Base-by-base conservation (phyloP, 257 asterid species). In the Leptodermis oblonga region DNA sequence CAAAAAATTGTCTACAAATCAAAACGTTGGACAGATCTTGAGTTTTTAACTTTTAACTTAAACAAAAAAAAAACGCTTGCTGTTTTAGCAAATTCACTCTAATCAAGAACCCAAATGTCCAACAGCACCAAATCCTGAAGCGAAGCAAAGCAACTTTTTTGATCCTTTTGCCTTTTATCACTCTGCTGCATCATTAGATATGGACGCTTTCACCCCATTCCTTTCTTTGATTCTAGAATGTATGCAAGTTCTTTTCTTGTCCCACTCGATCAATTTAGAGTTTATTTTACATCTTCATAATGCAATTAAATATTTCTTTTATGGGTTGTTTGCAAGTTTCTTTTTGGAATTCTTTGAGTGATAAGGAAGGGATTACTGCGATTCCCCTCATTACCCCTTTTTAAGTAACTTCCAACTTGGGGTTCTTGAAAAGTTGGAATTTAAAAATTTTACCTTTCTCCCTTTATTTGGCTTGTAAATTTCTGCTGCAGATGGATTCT, bases 301-400 rank as follows among this genome's bases (percentile, higher is more conserved):
- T 81, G 76, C 77, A 52, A 74, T 65, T 72, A 42, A 41, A 52
- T 28, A 61, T 53, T 59, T 31, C 14, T 69, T 36, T 61, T 55
- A 65, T 58, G 73, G 76, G 78, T 37, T 68, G 58, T 43, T 60
- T 69, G 3, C 72, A 68, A 20, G 34, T 22, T 74, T 22, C 58
- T 61, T 61, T 69, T 65, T 62, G 78, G 85, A 65, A 76, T 82
- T 62, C 62, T 73, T 73, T 81, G 81, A 70, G 80, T 67, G 23
- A 59, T 39, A 82, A 82, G 95, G 18, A 86, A 82, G 76, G 85
- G 67, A 84, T 78, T 73, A 14, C 72, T 62, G 42, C 18, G 74
- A 74, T 65, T 77, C 79, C 49, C 60, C 59, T 75, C 28, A 25
- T 48, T 62, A 31, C 45, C 20, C 48, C 28, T n/a, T 28, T 23